Base-by-base conservation (phyloP, 2,329 filamentous ascomycete species). In the Exophiala lecanii-corni region DNA sequence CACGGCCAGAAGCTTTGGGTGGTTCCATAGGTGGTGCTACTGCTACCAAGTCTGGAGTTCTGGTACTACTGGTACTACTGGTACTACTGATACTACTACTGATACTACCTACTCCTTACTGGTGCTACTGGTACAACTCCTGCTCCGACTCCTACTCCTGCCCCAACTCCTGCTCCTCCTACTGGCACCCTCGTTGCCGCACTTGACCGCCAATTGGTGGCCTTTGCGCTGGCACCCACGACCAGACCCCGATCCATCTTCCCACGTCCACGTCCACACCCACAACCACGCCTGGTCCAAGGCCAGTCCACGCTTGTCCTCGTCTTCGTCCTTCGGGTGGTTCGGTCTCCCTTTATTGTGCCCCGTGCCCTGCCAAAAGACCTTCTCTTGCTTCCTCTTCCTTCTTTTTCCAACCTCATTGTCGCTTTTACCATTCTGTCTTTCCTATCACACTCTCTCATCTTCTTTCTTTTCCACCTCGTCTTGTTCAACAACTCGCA, bases 381-480 rank as follows among this genome's bases (percentile, higher is more conserved):
- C 33, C 33, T 35, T n/a, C 18, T 23, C 40, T 44, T 45, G 55
- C 47, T 56, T 55, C 48, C 54, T 53, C 49, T 54, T 45, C 56
- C 47, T 53, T 53, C 52, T 55, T 54, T n/a, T 53, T 50, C 56
- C 54, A 57, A 62, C 57, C 58, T 56, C 55, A 49, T 46, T 40
- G 51, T 51, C 55, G 51, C 45, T 45, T 26, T 26, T 12, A 26
- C 23, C 7, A n/a, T n/a, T n/a, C 55, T 50, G 39, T 51, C 54
- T 47, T 45, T 40, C 59, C 57, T 58, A 53, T 57, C n/a, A n/a
- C n/a, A n/a, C 46, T 52, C 54, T 55, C 50, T 53, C 40, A 50
- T 46, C 40, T 55, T 53, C 49, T 50, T 56, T 56, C 50, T 55
- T 57, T 55, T 39, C 28, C 18, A 35, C 19, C 58, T 55, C 53